Evolutionary conservation across 495 filamentous ascomycete species (phyloP).

Genomic region (Collariella sp.): DNA sequence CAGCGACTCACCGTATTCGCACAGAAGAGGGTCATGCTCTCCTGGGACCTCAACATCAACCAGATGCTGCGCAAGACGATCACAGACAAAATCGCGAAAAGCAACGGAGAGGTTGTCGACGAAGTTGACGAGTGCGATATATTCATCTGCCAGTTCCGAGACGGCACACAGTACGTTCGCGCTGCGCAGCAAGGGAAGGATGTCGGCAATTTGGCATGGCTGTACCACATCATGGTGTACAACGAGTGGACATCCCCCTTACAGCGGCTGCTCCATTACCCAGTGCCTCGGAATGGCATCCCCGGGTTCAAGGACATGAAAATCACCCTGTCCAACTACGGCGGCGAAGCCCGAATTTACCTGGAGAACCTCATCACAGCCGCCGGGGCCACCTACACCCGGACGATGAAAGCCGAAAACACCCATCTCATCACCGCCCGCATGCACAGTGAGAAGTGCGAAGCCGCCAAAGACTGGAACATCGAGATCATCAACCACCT

Average conservation of each 20-base stretch:
- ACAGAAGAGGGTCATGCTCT: conserved; percentile 55
- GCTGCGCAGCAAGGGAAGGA: conserved; percentile 68
- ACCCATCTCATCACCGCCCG: conserved; percentile 93
- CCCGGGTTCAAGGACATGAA: conserved; percentile 65
- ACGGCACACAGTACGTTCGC: conserved; percentile 65
- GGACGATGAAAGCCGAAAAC: conserved; percentile 86
- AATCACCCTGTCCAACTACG: conserved; percentile 92
- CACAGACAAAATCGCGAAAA: conserved; percentile 54
- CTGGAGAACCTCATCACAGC: conserved; percentile 84
- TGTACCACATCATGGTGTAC: conserved; percentile 82
- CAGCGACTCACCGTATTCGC: conserved; percentile 54
- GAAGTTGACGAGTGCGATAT: conserved; percentile 65
- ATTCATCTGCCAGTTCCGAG: conserved; percentile 79
- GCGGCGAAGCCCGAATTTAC: conserved; percentile 86
- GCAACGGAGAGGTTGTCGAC: conserved; percentile 59
- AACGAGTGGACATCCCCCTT: conserved; percentile 81
- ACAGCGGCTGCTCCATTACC: conserved; percentile 79
- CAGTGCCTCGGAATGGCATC: conserved; percentile 62
- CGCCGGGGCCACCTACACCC: conserved; percentile 77
- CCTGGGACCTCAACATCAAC: conserved; percentile 61
- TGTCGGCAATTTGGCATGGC: conserved; percentile 87
- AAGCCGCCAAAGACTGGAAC: conserved; percentile 85
- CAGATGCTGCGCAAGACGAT: conserved; percentile 57
- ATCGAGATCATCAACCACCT: conserved; percentile 87
- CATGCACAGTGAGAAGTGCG: conserved; percentile 78